Conservation (phyloP, 352 stramenopile genomes). For the Phytopythium litorale region DNA sequence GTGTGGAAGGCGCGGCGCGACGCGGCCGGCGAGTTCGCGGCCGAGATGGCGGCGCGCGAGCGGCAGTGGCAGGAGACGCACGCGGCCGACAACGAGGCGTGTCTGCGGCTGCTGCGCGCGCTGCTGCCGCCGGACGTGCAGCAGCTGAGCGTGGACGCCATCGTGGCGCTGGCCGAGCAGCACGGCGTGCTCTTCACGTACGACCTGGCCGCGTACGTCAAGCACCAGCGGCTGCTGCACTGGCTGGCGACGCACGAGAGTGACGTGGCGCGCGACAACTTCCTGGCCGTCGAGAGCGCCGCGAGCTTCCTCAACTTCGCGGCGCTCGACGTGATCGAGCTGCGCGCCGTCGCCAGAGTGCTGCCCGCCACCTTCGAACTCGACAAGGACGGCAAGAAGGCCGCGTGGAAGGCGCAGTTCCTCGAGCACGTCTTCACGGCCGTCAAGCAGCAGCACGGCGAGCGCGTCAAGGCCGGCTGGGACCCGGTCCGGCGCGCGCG, state of each 20-base stretch:
- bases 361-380: conserved; percentile 64
- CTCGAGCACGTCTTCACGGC: conserved; percentile 58
- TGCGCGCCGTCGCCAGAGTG: conserved; percentile 44
- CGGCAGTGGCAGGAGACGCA: conserved; percentile 38
- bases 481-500: conserved; percentile 35
- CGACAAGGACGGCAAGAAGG: conserved; percentile 72
- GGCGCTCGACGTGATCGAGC: conserved; percentile 60
- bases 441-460: conserved; percentile 48
- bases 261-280: conserved; percentile 67
- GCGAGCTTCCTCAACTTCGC: conserved; percentile 64
- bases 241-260: conserved; percentile 74
- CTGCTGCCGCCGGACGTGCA: conserved; percentile 57
- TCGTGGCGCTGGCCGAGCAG: conserved; percentile 35
- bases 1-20: conserved; percentile 62
- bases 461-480: conserved; percentile 64
- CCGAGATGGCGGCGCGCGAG: conserved; percentile 53
- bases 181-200: conserved; percentile 60
- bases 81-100: conserved; percentile 30
- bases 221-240: conserved; percentile 72
- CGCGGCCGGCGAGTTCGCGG: conserved; percentile 46
- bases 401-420: conserved; percentile 53
- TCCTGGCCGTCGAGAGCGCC: conserved; percentile 58
- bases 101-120: conserved; percentile 34
- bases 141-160: conserved; percentile 44
- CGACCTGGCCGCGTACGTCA: conserved; percentile 73